Evolutionary conservation across 1,139 yeast species (phyloP), one percentile per base, ranked within the genome.

Genomic region (Pichia kudriavzevii): DNA sequence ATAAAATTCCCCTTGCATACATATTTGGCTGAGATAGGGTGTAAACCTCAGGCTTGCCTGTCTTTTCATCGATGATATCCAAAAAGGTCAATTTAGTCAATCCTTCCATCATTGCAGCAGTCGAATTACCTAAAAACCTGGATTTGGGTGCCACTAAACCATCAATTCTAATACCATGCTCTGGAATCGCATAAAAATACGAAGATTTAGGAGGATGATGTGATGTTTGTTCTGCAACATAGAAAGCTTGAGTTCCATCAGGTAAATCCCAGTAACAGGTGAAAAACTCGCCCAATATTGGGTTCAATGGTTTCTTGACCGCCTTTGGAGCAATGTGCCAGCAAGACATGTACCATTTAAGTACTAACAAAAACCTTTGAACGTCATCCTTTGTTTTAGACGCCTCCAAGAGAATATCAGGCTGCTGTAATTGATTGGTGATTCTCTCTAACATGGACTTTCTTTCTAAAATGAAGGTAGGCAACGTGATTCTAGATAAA

Each of bases 261-360:
- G 91, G 75, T 35, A 84, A 62, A 48, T 85, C 93, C 98, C 98
- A 91, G 55, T 82, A 88, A 52, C 95, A 81, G 13, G 83, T 69
- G 56, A 85, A 91, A 47, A 79, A 70, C 56, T 91, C 98, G 20
- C 97, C 97, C 21, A 91, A 59, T 6, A 93, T 87, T 1, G 98
- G 98, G 52, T 91, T 91, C 49, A 91, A 66, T 0, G 98, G 98
- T 59, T 91, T 91, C 58, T 93, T 91, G 10, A 91, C 98, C 1
- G 97, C 98, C 55, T 88, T 91, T 17, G 98, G 98, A 2, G 96
- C 93, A 54, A 91, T 88, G 54, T 91, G 97, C 97, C 97, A 91
- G 32, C 94, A 87, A 2, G 95, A 75, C 55, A 91, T 66, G 55
- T 88, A 91, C 95, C 95, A 91, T 50, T 78, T 75, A 28, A 82